Evolutionary conservation across 2,329 filamentous ascomycete genomes (phyloP), one percentile per base, ranked within the genome.

Genomic region (Colletotrichum euphorbiae): DNA sequence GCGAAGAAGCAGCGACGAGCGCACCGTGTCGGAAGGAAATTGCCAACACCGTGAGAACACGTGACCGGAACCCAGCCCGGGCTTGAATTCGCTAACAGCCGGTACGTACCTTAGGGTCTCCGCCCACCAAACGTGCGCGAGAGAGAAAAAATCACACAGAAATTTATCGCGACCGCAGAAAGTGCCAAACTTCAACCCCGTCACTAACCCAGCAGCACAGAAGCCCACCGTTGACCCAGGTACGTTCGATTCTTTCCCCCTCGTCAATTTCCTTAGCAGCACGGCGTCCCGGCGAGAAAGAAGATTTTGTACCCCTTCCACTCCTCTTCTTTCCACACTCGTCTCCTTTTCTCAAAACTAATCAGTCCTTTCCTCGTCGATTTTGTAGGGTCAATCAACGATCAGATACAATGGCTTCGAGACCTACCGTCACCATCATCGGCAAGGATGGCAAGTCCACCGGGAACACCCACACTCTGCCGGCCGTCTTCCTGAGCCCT

Each of bases 341-440:
- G 28, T 28, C 28, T 28, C 28, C 28, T 28, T 57, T 36, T 66
- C 51, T 69, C 69, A 51, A 59, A 55, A 69, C 69, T 70, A 69
- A 70, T 63, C 58, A 33, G 51, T 51, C 50, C 36, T 42, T 69
- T 38, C 6, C 13, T 38, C 54, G 24, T 58, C 51, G 45, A 48
- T 28, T 28, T 28, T 28, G 28, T 54, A 70, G 69, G 68, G 69
- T 70, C 69, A 59, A 46, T 71, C 71, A 69, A 71, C 70, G 67
- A 72, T 71, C 65, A 62, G 28, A 28, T 6, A 82, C 84, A 89
- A 97, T 97, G 93, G 93, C 94, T 87, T 94, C 92, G 83, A 90
- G 96, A 88, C 96, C 96, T 85, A 98, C 94, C 82, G 96, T 99
- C 84, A 93, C 94, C 83, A 94, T 99, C 87, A 90, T 97, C 87